Conservation (phyloP, 495 filamentous ascomycete genomes). For the Melanomma pulvis-pyrius region DNA sequence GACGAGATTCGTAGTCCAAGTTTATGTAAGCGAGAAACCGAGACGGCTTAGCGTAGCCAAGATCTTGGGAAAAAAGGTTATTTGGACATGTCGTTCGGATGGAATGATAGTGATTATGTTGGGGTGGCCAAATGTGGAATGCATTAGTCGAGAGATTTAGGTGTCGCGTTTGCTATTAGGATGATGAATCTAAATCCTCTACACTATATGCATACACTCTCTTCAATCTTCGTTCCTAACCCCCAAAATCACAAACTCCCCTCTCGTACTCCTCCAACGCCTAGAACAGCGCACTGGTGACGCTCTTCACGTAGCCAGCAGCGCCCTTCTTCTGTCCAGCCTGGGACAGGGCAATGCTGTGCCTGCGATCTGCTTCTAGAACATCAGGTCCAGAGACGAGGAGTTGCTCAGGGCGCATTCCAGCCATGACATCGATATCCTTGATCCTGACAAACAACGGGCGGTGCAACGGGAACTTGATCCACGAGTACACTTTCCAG, state of each 20-base stretch:
- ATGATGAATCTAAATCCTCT: no score
- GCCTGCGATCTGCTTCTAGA: constrained; percentile 9
- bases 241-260: no score
- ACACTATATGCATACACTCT: no score
- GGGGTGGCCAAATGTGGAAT: no score
- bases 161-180: no score
- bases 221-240: neutral
- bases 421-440: constrained; percentile 28
- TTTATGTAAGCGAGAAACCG: no score
- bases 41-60: neutral
- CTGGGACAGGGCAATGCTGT: constrained; percentile 15
- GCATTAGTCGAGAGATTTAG: no score
- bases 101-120: no score
- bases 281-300: neutral
- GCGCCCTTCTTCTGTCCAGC: neutral
- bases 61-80: neutral
- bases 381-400: constrained; percentile 16
- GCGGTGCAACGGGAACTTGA: constrained; percentile 19
- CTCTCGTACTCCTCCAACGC: no score
- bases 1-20: no score
- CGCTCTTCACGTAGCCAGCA: neutral
- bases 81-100: neutral
- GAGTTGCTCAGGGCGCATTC: constrained; percentile 4
- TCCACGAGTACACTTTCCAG: constrained; percentile 48
- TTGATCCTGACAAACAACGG: constrained; percentile 23